Conservation (phyloP, 2,329 filamentous ascomycete species). For the Byssochlamys sp. region DNA sequence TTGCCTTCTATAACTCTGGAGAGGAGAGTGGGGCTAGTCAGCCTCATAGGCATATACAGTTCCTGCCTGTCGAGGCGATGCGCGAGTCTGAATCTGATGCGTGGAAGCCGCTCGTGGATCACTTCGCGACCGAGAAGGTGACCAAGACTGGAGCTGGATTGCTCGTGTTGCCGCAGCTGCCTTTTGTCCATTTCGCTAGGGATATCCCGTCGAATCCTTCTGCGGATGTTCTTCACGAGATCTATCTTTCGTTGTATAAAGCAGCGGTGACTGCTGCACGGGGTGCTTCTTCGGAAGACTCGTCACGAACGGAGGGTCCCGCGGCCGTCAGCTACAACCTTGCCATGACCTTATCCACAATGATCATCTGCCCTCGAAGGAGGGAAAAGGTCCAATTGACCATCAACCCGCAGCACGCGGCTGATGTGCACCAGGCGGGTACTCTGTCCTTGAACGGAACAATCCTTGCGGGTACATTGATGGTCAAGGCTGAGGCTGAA, state of each 20-base stretch:
- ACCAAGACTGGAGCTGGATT: slow-evolving; percentile 12
- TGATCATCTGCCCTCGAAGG: slow-evolving; percentile 46
- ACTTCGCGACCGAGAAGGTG: slow-evolving; percentile 7
- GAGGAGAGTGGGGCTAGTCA: slow-evolving; percentile 41
- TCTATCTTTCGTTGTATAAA: slow-evolving; percentile 36
- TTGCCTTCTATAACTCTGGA: slow-evolving; percentile 44
- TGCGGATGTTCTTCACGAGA: slow-evolving; percentile 23
- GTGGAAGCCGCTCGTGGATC: slow-evolving; percentile 44
- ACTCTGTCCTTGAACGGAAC: slow-evolving; percentile 48
- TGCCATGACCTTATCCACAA: slow-evolving; percentile 44
- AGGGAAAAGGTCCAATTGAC: slow-evolving; percentile 36
- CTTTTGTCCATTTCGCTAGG: slow-evolving; percentile 42
- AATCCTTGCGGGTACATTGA: slow-evolving; percentile 47
- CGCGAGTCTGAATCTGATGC: slow-evolving; percentile 18
- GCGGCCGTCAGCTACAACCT: slow-evolving; percentile 50
- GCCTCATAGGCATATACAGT: slow-evolving; percentile 40
- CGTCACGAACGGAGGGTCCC: slow-evolving; percentile 22
- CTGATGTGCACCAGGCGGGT: slow-evolving; percentile 22
- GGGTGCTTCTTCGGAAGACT: slow-evolving; percentile 13
- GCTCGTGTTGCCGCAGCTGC: slow-evolving; percentile 27
- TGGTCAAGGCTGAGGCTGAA: slow-evolving; percentile 49
- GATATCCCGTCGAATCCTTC: slow-evolving; percentile 33
- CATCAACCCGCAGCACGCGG: slow-evolving; percentile 26
- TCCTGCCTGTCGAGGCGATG: slow-evolving; percentile 40
- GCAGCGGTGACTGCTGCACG: slow-evolving; percentile 22